Base-by-base conservation (phyloP, 2,329 filamentous ascomycete genomes). In the Ophiostoma sp. region DNA sequence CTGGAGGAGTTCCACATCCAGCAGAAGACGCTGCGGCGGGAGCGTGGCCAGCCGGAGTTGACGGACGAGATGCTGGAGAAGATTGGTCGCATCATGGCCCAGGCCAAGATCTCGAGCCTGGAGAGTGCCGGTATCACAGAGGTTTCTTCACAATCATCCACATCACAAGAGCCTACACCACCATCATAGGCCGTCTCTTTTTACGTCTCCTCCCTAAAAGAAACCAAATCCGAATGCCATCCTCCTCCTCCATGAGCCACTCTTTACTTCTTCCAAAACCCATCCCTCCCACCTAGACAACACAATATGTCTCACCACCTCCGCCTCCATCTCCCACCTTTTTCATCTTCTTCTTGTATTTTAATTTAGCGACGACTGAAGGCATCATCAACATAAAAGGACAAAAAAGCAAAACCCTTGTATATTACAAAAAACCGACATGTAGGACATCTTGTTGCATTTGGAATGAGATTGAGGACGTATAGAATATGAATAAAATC, bases 1-100 rank as follows among this genome's bases (percentile, higher is more conserved):
- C 77, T 88, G 71, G 82, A 87, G 75, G 87, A 89, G 79, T 82
- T 85, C 76, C 86, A 88, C 78, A 82, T 83, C 75, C 81, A 81
- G 79, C 81, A 84, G 77, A 83, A 83, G 75, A 82, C 81, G 71
- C 77, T 81, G 72, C 85, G 84, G 75, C 83, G 81, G 71, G 81
- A 81, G 67, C 80, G 81, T 72, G 85, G 85, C 74, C 83, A 87
- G 79, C 86, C 85, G 13, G 81, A 83, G 76, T 81, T 89, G 70
- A 81, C 84, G 31, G 78, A 84, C 64, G 83, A 85, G 74, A 87
- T 89, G 84, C 78, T 89, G 77, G 84, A 84, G 77, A 86, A 83
- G 81, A 85, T 89, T 75, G 87, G 87, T 74, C 80, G 85, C 79
- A 78, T 88, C 74, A 88, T 89, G 79, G 85, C 84, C 48, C 80